These are phyloP conservation scores for Arachnomyces sp. DNA, from an alignment of 2,329 filamentous ascomycete genomes.

Conservation along the genomic window DNA sequence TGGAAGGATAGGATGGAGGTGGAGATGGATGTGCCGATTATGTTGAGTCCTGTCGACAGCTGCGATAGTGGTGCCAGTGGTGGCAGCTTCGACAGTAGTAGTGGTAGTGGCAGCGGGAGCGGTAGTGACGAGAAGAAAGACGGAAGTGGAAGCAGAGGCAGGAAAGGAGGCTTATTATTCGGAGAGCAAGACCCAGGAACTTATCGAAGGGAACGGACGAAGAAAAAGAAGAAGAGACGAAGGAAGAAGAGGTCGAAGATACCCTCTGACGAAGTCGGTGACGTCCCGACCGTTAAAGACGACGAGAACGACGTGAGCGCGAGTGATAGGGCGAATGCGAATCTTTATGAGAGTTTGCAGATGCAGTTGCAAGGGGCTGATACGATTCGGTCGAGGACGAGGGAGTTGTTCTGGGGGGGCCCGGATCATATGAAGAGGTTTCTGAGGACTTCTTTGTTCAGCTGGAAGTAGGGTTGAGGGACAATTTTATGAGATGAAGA, in stretches of 20 bases:
- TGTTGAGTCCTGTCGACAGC: conserved; percentile 24
- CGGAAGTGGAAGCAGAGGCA: conserved; percentile 2
- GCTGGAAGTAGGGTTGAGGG: conserved; percentile 13
- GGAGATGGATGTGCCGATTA: conserved; percentile 31
- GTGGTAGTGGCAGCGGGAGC: conserved; percentile 20
- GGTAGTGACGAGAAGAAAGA: conserved; percentile 12
- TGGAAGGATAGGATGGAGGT: conserved; percentile 31
- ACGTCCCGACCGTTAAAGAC: background rate
- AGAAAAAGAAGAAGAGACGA: conserved; percentile 8
- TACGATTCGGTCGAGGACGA: conserved; percentile 13
- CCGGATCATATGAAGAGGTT: conserved; percentile 27
- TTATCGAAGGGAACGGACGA: no score
- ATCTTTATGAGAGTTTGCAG: background rate
- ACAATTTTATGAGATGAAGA: no score
- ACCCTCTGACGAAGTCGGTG: background rate
- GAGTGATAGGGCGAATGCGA: no score
- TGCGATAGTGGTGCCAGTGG: no score
- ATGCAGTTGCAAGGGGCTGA: conserved; percentile 16
- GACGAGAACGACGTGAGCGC: no score
- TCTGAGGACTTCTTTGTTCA: conserved; percentile 19
- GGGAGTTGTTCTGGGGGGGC: conserved; percentile 21
- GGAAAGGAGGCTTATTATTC: no score
- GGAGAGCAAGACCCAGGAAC: no score
- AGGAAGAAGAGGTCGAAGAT: conserved; percentile 10
- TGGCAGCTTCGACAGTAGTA: conserved; percentile 15